These are phyloP conservation scores for Nadsonia commutata DNA, from an alignment of 1,139 yeast species.

Conservation along the genomic window DNA sequence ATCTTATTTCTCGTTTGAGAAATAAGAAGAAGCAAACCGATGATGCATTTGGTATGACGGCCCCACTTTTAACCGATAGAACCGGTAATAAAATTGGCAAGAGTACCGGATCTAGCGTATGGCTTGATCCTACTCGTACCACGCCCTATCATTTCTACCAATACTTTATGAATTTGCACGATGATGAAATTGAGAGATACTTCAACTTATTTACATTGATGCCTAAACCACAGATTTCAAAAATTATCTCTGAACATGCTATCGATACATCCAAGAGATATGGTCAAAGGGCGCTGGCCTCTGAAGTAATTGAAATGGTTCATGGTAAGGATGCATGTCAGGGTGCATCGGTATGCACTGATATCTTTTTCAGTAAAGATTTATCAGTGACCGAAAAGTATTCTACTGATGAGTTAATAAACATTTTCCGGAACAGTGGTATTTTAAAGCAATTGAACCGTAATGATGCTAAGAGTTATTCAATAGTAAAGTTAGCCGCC, in stretches of 20 bases:
- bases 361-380: constrained; percentile 43
- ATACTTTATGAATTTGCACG: constrained; percentile 68
- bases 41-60: constrained; percentile 62
- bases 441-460: constrained; percentile 33
- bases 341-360: constrained; percentile 47
- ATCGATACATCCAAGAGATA: constrained; percentile 45
- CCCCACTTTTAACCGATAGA: constrained; percentile 77
- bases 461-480: constrained; percentile 24
- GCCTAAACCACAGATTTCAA: constrained; percentile 44
- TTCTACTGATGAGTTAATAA: constrained; percentile 39
- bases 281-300: constrained; percentile 68
- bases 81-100: constrained; percentile 93
- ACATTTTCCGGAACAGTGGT: constrained; percentile 47
- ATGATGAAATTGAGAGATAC: constrained; percentile 55
- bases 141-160: constrained; percentile 77
- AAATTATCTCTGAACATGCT: constrained; percentile 37
- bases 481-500: constrained; percentile 25
- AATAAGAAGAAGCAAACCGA: constrained; percentile 15
- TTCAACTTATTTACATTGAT: constrained; percentile 67
- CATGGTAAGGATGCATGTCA: constrained; percentile 73
- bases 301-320: constrained; percentile 72
- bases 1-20: constrained; percentile 53
- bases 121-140: constrained; percentile 59
- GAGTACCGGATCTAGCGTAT: constrained; percentile 79
- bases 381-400: constrained; percentile 30